A percentile compares a stretch with the other conserved stretches of the same genome.
Conservation (phyloP, 208 protist genomes). For the Trypanosoma rangeli region DNA sequence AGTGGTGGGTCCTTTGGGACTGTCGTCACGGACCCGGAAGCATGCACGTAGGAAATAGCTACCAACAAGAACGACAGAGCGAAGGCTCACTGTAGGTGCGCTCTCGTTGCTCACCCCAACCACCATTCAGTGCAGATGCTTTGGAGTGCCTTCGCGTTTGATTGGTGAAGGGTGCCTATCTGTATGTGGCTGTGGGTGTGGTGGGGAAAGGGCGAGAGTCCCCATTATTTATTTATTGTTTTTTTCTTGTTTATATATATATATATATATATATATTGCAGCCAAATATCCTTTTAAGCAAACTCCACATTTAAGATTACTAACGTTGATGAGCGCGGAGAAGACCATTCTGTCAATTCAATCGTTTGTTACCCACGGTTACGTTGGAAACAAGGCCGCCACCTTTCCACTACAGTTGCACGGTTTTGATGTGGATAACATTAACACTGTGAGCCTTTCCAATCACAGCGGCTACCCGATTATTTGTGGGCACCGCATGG, state of each 20-base stretch:
- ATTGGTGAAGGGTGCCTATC: too few species aligned
- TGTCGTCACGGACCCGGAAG: background rate
- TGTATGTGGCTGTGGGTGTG: too few species aligned
- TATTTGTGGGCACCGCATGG: slow-evolving; percentile 88
- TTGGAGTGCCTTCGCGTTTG: too few species aligned
- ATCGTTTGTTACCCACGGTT: slow-evolving; percentile 95
- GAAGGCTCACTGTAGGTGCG: background rate
- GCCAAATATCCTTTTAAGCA: background rate
- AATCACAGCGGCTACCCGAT: slow-evolving; percentile 95
- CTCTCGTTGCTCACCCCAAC: background rate
- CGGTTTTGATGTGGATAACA: slow-evolving; percentile 93
- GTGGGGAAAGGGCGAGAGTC: too few species aligned
- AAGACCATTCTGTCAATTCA: slow-evolving; percentile 94
- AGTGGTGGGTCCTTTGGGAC: background rate
- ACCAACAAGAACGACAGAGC: background rate
- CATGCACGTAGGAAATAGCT: background rate
- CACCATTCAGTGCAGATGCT: background rate
- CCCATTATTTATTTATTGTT: slow-evolving; percentile 8
- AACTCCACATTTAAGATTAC: background rate
- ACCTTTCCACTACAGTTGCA: slow-evolving; percentile 94
- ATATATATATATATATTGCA: background rate
- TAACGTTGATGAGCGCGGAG: slow-evolving; percentile 12
- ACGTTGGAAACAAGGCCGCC: slow-evolving; percentile 96
- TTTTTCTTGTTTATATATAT: slow-evolving; percentile 8
- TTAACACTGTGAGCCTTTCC: slow-evolving; percentile 95